Evolutionary conservation across 139 green algal genomes (phyloP).

Genomic region (Chlamydomonas applanata): DNA sequence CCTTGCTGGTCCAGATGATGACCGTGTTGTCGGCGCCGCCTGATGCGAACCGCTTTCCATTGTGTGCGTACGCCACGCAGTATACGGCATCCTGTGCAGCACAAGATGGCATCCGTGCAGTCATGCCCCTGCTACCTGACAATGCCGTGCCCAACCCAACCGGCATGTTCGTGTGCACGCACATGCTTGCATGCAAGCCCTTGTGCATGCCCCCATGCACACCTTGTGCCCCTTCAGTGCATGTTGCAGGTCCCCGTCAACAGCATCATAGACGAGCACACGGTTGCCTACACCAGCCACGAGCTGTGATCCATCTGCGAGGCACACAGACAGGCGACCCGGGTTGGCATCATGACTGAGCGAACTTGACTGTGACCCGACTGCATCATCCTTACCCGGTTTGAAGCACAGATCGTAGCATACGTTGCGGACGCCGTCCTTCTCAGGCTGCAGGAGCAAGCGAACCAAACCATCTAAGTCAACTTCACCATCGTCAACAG

Average conservation of each 20-base stretch:
- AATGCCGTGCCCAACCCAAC: not conserved
- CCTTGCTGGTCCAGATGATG: slow-evolving; percentile 88
- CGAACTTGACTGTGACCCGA: too few relatives aligned
- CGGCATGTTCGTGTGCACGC: not conserved
- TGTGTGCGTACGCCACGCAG: slow-evolving; percentile 68
- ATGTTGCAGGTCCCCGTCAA: slow-evolving; percentile 73
- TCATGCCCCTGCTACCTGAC: not conserved
- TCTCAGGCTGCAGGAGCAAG: slow-evolving; percentile 56
- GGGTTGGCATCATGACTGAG: too few relatives aligned
- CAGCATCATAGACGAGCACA: slow-evolving; percentile 76
- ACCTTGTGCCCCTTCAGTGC: slow-evolving; percentile 77
- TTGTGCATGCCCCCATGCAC: not conserved
- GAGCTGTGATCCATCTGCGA: slow-evolving; percentile 72
- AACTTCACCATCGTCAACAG: too few relatives aligned
- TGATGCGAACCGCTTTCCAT: slow-evolving; percentile 83
- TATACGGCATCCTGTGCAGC: slow-evolving; percentile 72
- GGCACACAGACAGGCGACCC: not conserved
- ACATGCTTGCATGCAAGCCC: slow-evolving; percentile 5
- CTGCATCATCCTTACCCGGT: slow-evolving; percentile 53
- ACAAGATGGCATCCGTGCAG: too few relatives aligned
- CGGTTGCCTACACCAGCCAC: slow-evolving; percentile 69
- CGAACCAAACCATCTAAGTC: too few relatives aligned
- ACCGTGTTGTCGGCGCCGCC: slow-evolving; percentile 83
- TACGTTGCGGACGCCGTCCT: slow-evolving; percentile 71
- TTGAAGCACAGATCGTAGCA: slow-evolving; percentile 79